These are phyloP conservation scores for Lactarius trivialis DNA, from an alignment of 768 basidiomycete species.

Conservation along the genomic window DNA sequence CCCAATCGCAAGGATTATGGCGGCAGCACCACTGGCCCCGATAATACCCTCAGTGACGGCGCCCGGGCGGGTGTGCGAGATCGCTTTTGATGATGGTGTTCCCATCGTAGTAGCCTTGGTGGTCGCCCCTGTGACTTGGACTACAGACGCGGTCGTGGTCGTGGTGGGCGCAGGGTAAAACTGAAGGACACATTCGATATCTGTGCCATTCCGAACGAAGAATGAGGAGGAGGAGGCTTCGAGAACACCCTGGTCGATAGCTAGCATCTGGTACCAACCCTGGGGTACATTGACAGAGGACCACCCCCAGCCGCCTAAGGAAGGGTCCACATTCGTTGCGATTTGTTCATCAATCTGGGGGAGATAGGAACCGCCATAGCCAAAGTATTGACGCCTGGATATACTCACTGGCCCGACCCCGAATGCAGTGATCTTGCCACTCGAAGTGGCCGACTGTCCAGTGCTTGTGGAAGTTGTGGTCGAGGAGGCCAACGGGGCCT, in stretches of 20 bases:
- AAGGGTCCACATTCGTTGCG: conserved; percentile 29
- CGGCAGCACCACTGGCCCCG: conserved; percentile 38
- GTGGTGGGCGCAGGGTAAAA: conserved; percentile 20
- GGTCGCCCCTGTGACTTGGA: not conserved
- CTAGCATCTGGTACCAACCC: conserved; percentile 42
- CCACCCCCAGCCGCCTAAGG: conserved; percentile 36
- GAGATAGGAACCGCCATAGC: conserved; percentile 11
- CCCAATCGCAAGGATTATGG: not conserved
- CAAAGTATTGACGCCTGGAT: conserved; percentile 10
- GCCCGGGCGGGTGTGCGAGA: conserved; percentile 34
- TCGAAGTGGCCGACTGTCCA: no score
- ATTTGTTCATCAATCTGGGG: conserved; percentile 26
- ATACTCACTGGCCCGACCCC: no score
- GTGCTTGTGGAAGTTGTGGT: no score
- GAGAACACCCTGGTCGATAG: conserved; percentile 11
- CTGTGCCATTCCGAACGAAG: conserved; percentile 33
- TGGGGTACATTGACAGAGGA: conserved; percentile 37
- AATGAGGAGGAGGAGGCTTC: conserved; percentile 29
- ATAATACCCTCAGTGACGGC: conserved; percentile 48
- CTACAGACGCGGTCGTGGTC: no score
- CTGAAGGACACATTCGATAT: conserved; percentile 31
- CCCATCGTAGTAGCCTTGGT: not conserved
- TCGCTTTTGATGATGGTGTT: not conserved
- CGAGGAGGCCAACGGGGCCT: not conserved
- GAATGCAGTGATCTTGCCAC: no score